Conservation (phyloP, 371 early-diverging fungal genomes). For the Cokeromyces recurvatus region DNA sequence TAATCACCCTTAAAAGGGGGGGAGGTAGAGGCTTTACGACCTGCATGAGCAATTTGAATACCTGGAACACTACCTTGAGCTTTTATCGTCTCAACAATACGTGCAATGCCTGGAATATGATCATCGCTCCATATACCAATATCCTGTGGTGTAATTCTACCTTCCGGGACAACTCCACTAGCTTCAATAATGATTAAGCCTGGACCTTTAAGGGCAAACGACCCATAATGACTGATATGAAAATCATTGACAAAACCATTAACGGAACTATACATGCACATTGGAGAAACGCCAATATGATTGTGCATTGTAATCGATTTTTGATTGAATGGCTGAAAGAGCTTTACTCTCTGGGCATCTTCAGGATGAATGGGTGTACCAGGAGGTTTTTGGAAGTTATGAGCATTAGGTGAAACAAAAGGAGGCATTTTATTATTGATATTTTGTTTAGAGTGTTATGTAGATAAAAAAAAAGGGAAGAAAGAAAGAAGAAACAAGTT, state of each 20-base stretch:
- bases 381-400: no score
- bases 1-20: conserved; percentile 49
- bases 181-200: conserved; percentile 78
- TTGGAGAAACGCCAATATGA: conserved; percentile 76
- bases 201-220: conserved; percentile 67
- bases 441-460: no score
- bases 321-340: conserved; percentile 55
- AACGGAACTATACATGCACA: conserved; percentile 52
- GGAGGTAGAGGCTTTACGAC: conserved; percentile 67
- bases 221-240: conserved; percentile 66
- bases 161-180: conserved; percentile 65
- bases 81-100: conserved; percentile 61
- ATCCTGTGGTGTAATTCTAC: conserved; percentile 72
- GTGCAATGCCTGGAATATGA: conserved; percentile 58
- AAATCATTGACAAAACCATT: conserved; percentile 23
- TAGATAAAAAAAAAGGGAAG: no score
- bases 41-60: conserved; percentile 81
- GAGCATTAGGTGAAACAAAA: no score
- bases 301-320: conserved; percentile 62
- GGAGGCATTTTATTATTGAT: no score
- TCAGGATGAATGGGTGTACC: no score
- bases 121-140: conserved; percentile 75
- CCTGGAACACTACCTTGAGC: conserved; percentile 54
- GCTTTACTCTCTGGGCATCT: no score
- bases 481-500: no score